These are phyloP conservation scores for Auriscalpium microsporum DNA, from an alignment of 768 basidiomycete genomes.

Conservation along the genomic window DNA sequence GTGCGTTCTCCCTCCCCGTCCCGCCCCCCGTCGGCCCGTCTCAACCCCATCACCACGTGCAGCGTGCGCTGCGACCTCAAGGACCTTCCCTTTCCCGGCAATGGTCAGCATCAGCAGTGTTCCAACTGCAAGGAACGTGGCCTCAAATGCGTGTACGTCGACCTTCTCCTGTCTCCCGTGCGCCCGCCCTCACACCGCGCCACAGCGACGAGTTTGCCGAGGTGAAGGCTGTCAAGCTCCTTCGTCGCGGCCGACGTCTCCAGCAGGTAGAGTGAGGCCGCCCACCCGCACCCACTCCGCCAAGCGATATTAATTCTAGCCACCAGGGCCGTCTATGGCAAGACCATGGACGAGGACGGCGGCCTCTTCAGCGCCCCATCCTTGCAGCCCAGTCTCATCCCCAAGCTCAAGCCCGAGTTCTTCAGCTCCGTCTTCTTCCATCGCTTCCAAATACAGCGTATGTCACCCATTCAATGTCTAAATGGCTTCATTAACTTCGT, in stretches of 20 bases:
- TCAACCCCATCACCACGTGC: neutral
- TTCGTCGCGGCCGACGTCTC: slow-evolving; percentile 67
- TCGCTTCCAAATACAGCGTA: slow-evolving; percentile 81
- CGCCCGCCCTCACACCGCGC: slow-evolving; percentile 5
- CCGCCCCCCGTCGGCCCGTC: neutral
- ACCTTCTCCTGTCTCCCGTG: neutral
- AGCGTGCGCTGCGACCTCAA: slow-evolving; percentile 94
- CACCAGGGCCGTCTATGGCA: slow-evolving; percentile 70
- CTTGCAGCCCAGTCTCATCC: slow-evolving; percentile 49
- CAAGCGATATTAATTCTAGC: slow-evolving; percentile 1
- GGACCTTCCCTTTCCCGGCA: slow-evolving; percentile 53
- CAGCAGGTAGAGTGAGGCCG: slow-evolving; percentile 75
- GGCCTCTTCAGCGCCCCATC: slow-evolving; percentile 25
- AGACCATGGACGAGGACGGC: slow-evolving; percentile 40
- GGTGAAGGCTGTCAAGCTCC: slow-evolving; percentile 81
- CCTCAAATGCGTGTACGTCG: slow-evolving; percentile 85
- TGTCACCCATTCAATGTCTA: neutral
- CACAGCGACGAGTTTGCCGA: slow-evolving; percentile 85
- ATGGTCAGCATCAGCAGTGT: slow-evolving; percentile 43
- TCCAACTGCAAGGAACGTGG: slow-evolving; percentile 87
- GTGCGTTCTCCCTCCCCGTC: slow-evolving; percentile 26
- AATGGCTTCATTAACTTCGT: no score
- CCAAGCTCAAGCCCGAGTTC: slow-evolving; percentile 68
- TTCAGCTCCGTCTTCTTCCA: slow-evolving; percentile 81
- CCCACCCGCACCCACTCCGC: no score